phyloP scores from a whole-genome alignment of 1,284 basidiomycete genomes.

The Phenoliferia sp. region DNA sequence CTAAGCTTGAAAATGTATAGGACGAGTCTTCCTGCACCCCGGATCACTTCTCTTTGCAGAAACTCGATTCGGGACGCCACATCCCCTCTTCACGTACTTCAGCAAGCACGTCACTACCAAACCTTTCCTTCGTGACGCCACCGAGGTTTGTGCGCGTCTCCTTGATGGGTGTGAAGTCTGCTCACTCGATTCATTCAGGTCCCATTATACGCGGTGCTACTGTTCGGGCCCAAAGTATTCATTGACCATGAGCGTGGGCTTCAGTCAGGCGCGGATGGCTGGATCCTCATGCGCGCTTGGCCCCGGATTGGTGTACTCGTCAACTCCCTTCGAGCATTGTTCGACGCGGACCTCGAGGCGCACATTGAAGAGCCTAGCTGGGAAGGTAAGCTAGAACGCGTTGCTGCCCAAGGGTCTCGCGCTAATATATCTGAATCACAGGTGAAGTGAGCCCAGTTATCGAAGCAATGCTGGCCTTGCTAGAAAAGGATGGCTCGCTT shows the following conservation, averaged over 20 bases:
- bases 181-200: constrained; percentile 57
- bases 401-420: not conserved
- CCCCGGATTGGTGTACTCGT: constrained; percentile 84
- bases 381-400: not conserved
- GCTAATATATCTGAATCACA: not conserved
- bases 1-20: constrained; percentile 36
- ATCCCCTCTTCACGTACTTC: constrained; percentile 75
- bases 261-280: constrained; percentile 48
- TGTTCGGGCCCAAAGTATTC: constrained; percentile 75
- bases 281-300: constrained; percentile 70
- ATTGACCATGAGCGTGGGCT: constrained; percentile 72
- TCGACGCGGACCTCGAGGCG: constrained; percentile 63
- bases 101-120: constrained; percentile 77
- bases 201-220: constrained; percentile 74
- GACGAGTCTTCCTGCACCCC: constrained; percentile 76
- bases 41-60: constrained; percentile 73
- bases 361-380: constrained; percentile 45
- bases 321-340: constrained; percentile 73
- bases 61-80: constrained; percentile 59
- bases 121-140: constrained; percentile 79
- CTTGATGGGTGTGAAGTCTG: constrained; percentile 75
- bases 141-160: constrained; percentile 69
- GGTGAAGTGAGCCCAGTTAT: not conserved
- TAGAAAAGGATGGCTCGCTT: not conserved
- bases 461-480: not conserved